Evolutionary conservation across 352 stramenopile genomes (phyloP), one percentile per base, ranked within the genome.

Genomic region (Pythium guiyangense): DNA sequence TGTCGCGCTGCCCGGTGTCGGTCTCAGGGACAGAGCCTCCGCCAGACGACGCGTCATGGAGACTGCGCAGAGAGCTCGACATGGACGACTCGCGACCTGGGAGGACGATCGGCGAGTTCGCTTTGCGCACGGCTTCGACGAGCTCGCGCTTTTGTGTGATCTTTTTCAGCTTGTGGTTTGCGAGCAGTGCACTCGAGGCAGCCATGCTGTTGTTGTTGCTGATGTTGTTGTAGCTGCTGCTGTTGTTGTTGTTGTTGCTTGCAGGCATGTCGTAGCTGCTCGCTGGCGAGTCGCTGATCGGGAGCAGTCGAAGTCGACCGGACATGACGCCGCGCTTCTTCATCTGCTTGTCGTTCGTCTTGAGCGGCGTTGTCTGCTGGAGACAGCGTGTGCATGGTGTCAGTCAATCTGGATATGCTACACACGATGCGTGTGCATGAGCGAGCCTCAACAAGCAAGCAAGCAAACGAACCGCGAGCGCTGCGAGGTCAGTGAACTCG

Each of bases 61-160:
- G 53, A 59, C 18, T 65, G 34, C 69, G 63, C 4, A 57, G 63
- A 2, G 65, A 79, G 18, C 57, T 71, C 4, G 62, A 63, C 54
- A 64, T 46, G 1, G 53, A 51, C 20, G 39, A 39, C 5, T 90
- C 79, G n/a, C 77, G 62, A 2, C 63, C 60, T 14, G 77, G 79
- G 10, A 93, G 40, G 35, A 82, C 54, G 47, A 91, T 84, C 0
- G 80, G 83, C 18, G 77, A 77, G 56, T 79, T 93, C 14, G 79
- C 71, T 59, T 88, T 87, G 18, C 83, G 79, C 43, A 91, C 83
- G 18, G 83, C 83, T 29, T 93, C 83, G 27, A 90, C 67, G 10
- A 93, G 64, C 50, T 93, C 83, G 25, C 77, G 76, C 44, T 90
- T 90, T 31, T 86, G 76, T 11, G 78, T 88, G 60, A 91, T 91